phyloP scores from a whole-genome alignment of 1,284 basidiomycete genomes.

The Agroathelia rolfsii region DNA sequence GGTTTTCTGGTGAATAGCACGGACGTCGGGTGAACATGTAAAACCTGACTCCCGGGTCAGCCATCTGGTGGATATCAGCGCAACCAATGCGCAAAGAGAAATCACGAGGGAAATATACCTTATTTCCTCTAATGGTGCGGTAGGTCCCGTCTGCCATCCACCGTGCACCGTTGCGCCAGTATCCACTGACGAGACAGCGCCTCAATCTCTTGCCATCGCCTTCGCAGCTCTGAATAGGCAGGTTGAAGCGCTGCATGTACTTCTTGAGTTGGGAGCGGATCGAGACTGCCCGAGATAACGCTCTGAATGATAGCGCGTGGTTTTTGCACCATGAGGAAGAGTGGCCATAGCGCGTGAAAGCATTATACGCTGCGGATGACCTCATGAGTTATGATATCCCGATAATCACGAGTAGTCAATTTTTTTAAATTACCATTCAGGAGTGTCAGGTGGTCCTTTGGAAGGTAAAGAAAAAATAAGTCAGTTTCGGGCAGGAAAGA shows the following conservation, averaged over 20 bases:
- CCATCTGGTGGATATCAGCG: too few relatives aligned
- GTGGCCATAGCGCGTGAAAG: slow-evolving; percentile 76
- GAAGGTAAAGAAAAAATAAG: slow-evolving; percentile 8
- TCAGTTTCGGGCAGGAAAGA: too few relatives aligned
- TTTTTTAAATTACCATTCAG: slow-evolving; percentile 58
- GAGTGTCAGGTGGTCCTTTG: slow-evolving; percentile 84
- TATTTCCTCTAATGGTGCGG: slow-evolving; percentile 71
- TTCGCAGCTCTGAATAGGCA: slow-evolving; percentile 73
- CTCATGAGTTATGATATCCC: slow-evolving; percentile 7
- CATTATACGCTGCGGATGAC: slow-evolving; percentile 92
- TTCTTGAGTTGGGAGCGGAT: slow-evolving; percentile 90
- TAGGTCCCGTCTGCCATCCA: slow-evolving; percentile 89
- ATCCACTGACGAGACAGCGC: slow-evolving; percentile 82
- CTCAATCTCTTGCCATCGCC: slow-evolving; percentile 74
- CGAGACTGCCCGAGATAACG: slow-evolving; percentile 84
- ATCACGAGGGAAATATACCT: slow-evolving; percentile 38
- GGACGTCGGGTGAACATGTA: slow-evolving; percentile 90
- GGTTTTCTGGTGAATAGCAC: slow-evolving; percentile 92
- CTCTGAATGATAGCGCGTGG: slow-evolving; percentile 89
- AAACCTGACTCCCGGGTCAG: too few relatives aligned
- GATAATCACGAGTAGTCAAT: slow-evolving; percentile 6
- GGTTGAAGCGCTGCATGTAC: slow-evolving; percentile 81
- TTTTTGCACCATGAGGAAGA: slow-evolving; percentile 85
- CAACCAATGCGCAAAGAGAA: too few relatives aligned
- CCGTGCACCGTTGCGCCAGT: slow-evolving; percentile 88